A percentile compares a stretch with the other conserved stretches of the same genome.
Conservation (phyloP, 2,329 filamentous ascomycete species). For the Paracoccidioides brasiliensis region DNA sequence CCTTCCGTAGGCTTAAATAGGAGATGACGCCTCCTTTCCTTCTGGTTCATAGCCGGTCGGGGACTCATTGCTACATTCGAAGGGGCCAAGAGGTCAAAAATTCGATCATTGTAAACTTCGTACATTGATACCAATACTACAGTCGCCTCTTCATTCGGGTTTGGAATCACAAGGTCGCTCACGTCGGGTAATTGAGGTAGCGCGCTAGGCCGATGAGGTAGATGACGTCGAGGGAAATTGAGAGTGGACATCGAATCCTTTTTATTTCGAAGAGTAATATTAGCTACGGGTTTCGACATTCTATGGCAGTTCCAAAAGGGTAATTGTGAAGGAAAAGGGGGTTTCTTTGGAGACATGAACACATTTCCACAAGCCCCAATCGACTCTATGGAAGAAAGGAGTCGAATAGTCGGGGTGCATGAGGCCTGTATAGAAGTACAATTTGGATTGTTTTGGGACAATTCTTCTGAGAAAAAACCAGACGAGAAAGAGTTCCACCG, state of each 20-base stretch:
- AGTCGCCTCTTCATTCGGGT: conserved; percentile 63
- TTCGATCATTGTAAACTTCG: conserved; percentile 96
- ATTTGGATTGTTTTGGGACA: conserved; percentile 5
- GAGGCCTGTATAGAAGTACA: conserved; percentile 7
- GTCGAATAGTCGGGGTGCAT: conserved; percentile 7
- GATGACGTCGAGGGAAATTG: conserved; percentile 42
- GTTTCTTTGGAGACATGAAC: conserved; percentile 2
- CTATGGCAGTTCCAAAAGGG: conserved; percentile 17
- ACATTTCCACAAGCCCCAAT: neutral
- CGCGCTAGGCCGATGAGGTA: conserved; percentile 54
- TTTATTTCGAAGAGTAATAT: conserved; percentile 24
- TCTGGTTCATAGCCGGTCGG: conserved; percentile 34
- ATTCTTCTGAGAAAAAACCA: conserved; percentile 10
- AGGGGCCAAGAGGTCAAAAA: conserved; percentile 73
- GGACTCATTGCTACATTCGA: conserved; percentile 27
- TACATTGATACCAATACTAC: conserved; percentile 93
- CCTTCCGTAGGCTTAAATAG: conserved; percentile 86
- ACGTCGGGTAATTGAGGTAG: conserved; percentile 66
- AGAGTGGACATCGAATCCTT: conserved; percentile 47
- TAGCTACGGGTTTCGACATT: conserved; percentile 23
- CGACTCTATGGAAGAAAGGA: conserved; percentile 1
- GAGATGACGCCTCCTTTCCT: conserved; percentile 63
- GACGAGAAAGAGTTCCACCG: conserved; percentile 9
- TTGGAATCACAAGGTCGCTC: conserved; percentile 51
- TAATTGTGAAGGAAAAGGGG: conserved; percentile 11